Evolutionary conservation across 2,329 filamentous ascomycete genomes (phyloP), one percentile per base, ranked within the genome.

Genomic region (Periconia sp.): DNA sequence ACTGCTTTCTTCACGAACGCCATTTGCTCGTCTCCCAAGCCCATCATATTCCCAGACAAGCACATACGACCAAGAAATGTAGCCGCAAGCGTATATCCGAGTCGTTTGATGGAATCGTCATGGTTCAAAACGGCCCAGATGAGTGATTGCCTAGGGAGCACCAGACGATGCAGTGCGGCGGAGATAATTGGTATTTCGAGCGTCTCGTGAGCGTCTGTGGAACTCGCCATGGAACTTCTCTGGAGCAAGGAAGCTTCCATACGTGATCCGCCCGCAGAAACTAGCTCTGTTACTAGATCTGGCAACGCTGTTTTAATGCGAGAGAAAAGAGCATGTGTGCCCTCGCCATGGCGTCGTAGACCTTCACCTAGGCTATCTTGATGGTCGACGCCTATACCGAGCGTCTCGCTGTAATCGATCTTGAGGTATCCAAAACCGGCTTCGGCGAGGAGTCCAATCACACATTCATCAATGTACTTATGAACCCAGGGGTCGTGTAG

Each of bases 381-480:
- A 31, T 50, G 48, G 19, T 45, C 48, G 23, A 50, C 48, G 42
- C 48, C 48, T 27, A 50, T 35, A 19, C 48, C 48, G 15, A 50
- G 41, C 10, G 48, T 50, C 33, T 50, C 48, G 42, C 48, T 50
- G 41, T 50, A 50, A 27, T 50, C 48, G 30, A 50, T 45, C 17
- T 50, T 50, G 14, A 50, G 41, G 44, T 50, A 50, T 37, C 41
- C 41, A 23, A 50, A 50, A 23, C 48, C 48, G 35, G 48, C 48
- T n/a, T 50, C 41, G 8, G 40, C 41, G 30, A 50, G 48, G 40
- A 41, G 15, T 6, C 48, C 40, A 17, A 45, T 50, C 23, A 50
- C 48, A 14, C 41, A 41, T 6, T 30, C 41, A 19, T 50, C 48
- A 11, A 50, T 37, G 30, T 31, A 50, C 14, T 50, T 40, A 13